Percentiles rank a stretch among this genome's conserved stretches.
Evolutionary conservation across 768 basidiomycete species (phyloP).

Genomic region (Lactifluus piperatus): DNA sequence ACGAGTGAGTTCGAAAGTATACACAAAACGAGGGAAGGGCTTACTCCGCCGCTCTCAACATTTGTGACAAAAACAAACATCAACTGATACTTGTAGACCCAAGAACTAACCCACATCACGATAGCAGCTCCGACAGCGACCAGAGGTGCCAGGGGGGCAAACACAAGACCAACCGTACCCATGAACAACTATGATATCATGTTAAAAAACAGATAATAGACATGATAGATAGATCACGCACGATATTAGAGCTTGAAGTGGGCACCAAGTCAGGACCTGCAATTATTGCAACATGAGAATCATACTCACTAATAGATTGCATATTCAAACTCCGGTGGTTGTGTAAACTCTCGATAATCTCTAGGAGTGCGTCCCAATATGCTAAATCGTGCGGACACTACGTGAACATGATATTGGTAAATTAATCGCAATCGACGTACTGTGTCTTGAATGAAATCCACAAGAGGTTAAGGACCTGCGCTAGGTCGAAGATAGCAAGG

Average conservation of each 20-base stretch:
- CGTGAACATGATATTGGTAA: background rate
- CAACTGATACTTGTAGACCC: conserved; percentile 93
- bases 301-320: conserved; percentile 68
- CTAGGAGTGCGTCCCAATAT: conserved; percentile 83
- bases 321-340: conserved; percentile 86
- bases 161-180: conserved; percentile 88
- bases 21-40: conserved; percentile 26
- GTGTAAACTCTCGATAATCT: conserved; percentile 84
- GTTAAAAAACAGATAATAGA: conserved; percentile 11
- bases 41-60: conserved; percentile 88
- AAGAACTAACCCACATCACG: conserved; percentile 82
- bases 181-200: conserved; percentile 57
- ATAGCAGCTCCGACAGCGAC: conserved; percentile 74
- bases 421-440: conserved; percentile 33
- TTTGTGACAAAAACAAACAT: conserved; percentile 89
- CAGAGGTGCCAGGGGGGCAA: conserved; percentile 89
- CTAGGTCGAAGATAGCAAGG: conserved; percentile 89
- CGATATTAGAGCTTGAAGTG: conserved; percentile 43
- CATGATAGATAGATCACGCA: conserved; percentile 30
- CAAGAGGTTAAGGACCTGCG: conserved; percentile 86
- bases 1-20: conserved; percentile 1
- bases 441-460: conserved; percentile 79
- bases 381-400: conserved; percentile 30
- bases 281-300: background rate
- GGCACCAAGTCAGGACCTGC: conserved; percentile 8